Evolutionary conservation across 352 stramenopile species (phyloP).

Genomic region (Pythium monospermum): DNA sequence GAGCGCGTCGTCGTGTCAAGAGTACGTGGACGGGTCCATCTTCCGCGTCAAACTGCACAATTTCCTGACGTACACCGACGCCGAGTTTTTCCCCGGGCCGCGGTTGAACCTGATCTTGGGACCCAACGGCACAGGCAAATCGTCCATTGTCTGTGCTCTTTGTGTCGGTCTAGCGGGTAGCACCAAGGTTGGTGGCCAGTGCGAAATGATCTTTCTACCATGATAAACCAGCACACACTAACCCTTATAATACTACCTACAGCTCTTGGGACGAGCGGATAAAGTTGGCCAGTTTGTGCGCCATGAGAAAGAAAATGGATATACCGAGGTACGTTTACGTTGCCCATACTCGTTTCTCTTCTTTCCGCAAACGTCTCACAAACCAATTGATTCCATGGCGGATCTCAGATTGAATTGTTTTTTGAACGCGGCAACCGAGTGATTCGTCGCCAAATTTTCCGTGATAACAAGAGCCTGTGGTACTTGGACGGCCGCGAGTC

Average conservation of each 20-base stretch:
- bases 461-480: conserved; percentile 84
- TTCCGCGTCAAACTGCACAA: conserved; percentile 91
- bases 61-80: conserved; percentile 92
- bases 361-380: too few species aligned
- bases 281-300: conserved; percentile 90
- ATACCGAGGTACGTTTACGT: conserved; percentile 70
- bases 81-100: conserved; percentile 87
- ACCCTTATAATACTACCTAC: not conserved
- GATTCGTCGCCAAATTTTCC: conserved; percentile 90
- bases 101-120: conserved; percentile 98
- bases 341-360: too few species aligned
- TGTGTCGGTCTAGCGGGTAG: conserved; percentile 94
- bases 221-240: too few species aligned
- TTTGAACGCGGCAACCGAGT: conserved; percentile 70
- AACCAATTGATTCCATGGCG: too few species aligned
- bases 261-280: conserved; percentile 93
- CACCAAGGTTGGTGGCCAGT: too few species aligned
- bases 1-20: conserved; percentile 35
- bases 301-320: conserved; percentile 80
- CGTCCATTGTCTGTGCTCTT: conserved; percentile 96
- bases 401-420: conserved; percentile 95
- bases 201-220: too few species aligned
- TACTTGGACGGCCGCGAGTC: conserved; percentile 65
- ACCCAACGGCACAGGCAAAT: conserved; percentile 95
- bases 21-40: conserved; percentile 86